Conservation (phyloP, 805 yeast species). For the Hanseniaspora valbyensis region DNA sequence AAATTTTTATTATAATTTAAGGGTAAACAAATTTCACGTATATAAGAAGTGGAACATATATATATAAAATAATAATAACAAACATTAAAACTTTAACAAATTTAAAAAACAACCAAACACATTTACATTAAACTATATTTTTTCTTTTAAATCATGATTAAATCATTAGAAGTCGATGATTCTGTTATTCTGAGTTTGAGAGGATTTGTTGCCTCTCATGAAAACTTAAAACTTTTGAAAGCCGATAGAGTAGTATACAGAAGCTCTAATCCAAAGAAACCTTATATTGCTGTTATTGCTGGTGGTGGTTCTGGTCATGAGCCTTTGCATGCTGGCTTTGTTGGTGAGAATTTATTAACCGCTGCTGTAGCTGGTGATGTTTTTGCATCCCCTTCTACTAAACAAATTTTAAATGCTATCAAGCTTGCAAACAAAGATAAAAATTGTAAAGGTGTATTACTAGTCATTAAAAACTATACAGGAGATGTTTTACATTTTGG, state of each 20-base stretch:
- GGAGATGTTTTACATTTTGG: constrained; percentile 93
- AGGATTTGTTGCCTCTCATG: constrained; percentile 33
- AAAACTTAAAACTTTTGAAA: constrained; percentile 30
- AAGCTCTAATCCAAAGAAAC: constrained; percentile 23
- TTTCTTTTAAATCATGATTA: constrained; percentile 19
- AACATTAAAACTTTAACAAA: neutral
- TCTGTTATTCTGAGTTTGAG: constrained; percentile 32
- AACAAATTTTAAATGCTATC: constrained; percentile 65
- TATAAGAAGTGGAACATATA: too few species aligned
- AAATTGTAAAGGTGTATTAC: constrained; percentile 45
- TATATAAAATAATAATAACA: too few species aligned
- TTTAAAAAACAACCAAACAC: neutral
- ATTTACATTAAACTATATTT: neutral
- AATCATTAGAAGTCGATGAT: constrained; percentile 33
- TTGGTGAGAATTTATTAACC: constrained; percentile 70
- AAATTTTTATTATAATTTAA: too few species aligned
- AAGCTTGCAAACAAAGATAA: constrained; percentile 29
- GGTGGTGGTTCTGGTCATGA: constrained; percentile 98
- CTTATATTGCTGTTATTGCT: constrained; percentile 61
- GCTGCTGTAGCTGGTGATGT: constrained; percentile 84
- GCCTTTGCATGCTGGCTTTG: constrained; percentile 85
- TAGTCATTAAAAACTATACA: constrained; percentile 84
- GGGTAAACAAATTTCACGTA: too few species aligned
- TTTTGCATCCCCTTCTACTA: constrained; percentile 94
- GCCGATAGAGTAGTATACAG: constrained; percentile 33